Evolutionary conservation across 2,329 filamentous ascomycete genomes (phyloP).

Genomic region (Pezicula neosporulosa): DNA sequence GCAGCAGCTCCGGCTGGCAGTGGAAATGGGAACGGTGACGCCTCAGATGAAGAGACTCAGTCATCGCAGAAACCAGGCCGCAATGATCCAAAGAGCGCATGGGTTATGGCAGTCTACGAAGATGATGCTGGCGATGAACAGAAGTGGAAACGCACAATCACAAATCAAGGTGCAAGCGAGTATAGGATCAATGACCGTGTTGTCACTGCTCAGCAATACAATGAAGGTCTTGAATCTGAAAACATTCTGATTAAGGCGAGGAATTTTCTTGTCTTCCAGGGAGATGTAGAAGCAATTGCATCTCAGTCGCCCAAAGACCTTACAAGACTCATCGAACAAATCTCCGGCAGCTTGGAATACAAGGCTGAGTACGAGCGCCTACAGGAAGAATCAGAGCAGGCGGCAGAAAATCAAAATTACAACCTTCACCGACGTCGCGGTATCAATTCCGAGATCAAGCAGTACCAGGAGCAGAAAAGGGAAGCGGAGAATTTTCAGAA

Average conservation of each 20-base stretch:
- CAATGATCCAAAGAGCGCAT: conserved; percentile 87
- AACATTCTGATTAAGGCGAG: conserved; percentile 97
- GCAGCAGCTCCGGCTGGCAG: conserved; percentile 47
- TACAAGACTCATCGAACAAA: conserved; percentile 92
- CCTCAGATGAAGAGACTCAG: conserved; percentile 53
- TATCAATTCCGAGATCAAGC: conserved; percentile 97
- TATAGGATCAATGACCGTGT: conserved; percentile 94
- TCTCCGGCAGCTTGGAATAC: conserved; percentile 91
- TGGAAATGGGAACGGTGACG: conserved; percentile 59
- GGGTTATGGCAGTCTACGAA: conserved; percentile 99
- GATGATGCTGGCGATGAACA: conserved; percentile 95
- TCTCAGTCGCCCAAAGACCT: conserved; percentile 92
- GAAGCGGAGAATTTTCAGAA: conserved; percentile 92
- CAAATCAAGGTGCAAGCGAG: conserved; percentile 81
- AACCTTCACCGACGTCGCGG: conserved; percentile 86
- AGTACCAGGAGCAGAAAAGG: conserved; percentile 94
- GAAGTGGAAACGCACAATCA: conserved; percentile 94
- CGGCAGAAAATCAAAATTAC: conserved; percentile 82
- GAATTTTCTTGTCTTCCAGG: conserved; percentile 98
- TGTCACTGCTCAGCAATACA: conserved; percentile 89
- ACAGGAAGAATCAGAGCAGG: conserved; percentile 82
- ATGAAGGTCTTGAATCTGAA: conserved; percentile 84
- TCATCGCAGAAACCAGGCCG: conserved; percentile 59
- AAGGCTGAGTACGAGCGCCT: conserved; percentile 90
- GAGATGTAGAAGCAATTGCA: conserved; percentile 95